Conservation (phyloP, 495 filamentous ascomycete genomes). For the Xylaria cubensis region DNA sequence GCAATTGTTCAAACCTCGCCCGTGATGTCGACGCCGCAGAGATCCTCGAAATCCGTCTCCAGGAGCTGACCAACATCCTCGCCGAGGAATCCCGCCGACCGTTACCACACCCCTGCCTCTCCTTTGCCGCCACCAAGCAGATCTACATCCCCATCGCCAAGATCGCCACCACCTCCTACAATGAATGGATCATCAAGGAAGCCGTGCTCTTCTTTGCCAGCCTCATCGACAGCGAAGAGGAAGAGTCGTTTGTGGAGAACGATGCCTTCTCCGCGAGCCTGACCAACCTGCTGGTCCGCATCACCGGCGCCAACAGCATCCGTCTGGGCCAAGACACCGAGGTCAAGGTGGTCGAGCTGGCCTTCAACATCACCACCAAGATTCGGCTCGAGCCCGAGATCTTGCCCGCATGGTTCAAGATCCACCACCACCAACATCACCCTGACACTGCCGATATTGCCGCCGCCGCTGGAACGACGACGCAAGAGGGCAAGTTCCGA, state of each 20-base stretch:
- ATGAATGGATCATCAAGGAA: conserved; percentile 79
- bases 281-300: conserved; percentile 77
- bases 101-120: conserved; percentile 85
- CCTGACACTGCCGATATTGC: no score
- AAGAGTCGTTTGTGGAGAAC: conserved; percentile 89
- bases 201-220: conserved; percentile 86
- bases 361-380: conserved; percentile 94
- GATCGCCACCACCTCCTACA: conserved; percentile 78
- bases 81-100: conserved; percentile 88
- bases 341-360: conserved; percentile 82
- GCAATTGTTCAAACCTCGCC: conserved; percentile 63
- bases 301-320: conserved; percentile 66
- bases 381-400: conserved; percentile 87
- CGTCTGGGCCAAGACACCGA: conserved; percentile 73
- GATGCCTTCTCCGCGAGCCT: conserved; percentile 81
- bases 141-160: conserved; percentile 87
- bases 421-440: conserved; percentile 31
- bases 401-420: conserved; percentile 85
- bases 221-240: conserved; percentile 93
- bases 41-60: conserved; percentile 58
- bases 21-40: conserved; percentile 61
- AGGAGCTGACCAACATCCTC: conserved; percentile 77
- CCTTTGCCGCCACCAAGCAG: conserved; percentile 81
- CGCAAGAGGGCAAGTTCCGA: conserved; percentile 52
- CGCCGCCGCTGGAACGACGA: conserved; percentile 33